phyloP scores from a whole-genome alignment of 2,329 filamentous ascomycete genomes.

The Fusarium virguliforme region DNA sequence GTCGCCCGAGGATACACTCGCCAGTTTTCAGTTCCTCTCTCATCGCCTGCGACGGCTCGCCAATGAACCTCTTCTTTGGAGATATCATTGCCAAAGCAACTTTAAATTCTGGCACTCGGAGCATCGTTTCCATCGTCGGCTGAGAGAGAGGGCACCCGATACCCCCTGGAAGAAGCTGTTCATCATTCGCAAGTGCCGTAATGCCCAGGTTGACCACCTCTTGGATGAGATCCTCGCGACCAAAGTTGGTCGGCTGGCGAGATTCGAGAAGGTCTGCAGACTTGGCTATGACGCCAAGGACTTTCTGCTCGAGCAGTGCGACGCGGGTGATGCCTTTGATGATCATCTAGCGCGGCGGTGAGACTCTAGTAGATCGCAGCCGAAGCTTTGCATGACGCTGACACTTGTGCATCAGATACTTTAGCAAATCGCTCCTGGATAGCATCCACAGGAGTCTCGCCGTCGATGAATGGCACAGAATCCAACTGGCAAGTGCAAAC shows the following conservation, averaged over 20 bases:
- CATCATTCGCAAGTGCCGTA: conserved; percentile 68
- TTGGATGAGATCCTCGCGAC: conserved; percentile 80
- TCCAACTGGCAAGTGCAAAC: conserved; percentile 44
- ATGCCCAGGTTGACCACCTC: conserved; percentile 66
- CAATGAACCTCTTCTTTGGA: conserved; percentile 85
- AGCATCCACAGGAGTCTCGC: conserved; percentile 87
- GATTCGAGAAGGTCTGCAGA: conserved; percentile 79
- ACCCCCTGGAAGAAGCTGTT: conserved; percentile 85
- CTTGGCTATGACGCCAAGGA: conserved; percentile 93
- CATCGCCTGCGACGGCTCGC: conserved; percentile 76
- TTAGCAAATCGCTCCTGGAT: conserved; percentile 80
- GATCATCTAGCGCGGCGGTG: conserved; percentile 84
- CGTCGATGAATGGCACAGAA: conserved; percentile 80
- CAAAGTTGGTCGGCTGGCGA: conserved; percentile 78
- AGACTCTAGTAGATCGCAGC: conserved; percentile 53
- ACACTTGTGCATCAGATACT: conserved; percentile 70
- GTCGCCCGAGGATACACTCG: conserved; percentile 70
- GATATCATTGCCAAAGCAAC: conserved; percentile 76
- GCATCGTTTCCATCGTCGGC: conserved; percentile 73
- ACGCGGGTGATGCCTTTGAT: conserved; percentile 71
- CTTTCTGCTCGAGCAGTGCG: conserved; percentile 78
- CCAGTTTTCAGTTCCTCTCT: conserved; percentile 69
- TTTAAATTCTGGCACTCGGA: conserved; percentile 83
- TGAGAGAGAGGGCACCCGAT: conserved; percentile 66
- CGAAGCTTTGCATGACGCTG: conserved; percentile 20